phyloP scores from a whole-genome alignment of 75 land plant genomes.

The Ceratopteris richardii region DNA sequence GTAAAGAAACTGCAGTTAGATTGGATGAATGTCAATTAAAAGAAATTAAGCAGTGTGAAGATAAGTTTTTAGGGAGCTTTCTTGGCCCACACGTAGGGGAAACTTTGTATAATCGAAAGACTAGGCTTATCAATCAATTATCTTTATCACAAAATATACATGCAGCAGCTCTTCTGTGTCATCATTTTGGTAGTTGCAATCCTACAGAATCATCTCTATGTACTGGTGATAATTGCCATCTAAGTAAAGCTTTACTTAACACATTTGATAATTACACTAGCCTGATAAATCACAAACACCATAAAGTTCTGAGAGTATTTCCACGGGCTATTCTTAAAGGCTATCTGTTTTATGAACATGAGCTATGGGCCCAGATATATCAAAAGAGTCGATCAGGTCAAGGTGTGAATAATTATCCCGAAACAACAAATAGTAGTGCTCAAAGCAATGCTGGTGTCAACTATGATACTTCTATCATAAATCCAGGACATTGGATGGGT shows the following conservation, averaged over 20 bases:
- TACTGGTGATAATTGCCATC: too few species aligned
- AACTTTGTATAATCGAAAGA: conserved; percentile 25
- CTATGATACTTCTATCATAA: conserved; percentile 1
- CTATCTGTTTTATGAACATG: conserved; percentile 32
- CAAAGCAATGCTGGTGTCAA: background rate
- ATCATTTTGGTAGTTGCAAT: conserved; percentile 9
- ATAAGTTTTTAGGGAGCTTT: conserved; percentile 28
- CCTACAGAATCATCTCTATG: too few species aligned
- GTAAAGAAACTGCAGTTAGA: too few species aligned
- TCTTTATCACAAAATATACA: conserved; percentile 22
- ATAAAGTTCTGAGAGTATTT: conserved; percentile 4
- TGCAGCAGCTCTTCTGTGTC: conserved; percentile 14
- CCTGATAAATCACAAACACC: too few species aligned
- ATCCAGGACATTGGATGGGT: conserved; percentile 25
- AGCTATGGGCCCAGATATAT: conserved; percentile 16
- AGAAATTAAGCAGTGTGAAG: background rate
- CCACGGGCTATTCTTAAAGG: conserved; percentile 34
- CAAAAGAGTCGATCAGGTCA: background rate
- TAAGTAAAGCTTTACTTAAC: too few species aligned
- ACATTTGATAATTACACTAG: too few species aligned
- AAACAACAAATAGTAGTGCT: background rate
- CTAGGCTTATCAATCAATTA: conserved; percentile 26
- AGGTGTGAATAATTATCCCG: background rate
- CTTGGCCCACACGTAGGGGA: conserved; percentile 38
- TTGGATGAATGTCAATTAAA: too few species aligned